Evolutionary conservation across 257 asterid genomes (phyloP).

Genomic region (Phtheirospermum japonicum): DNA sequence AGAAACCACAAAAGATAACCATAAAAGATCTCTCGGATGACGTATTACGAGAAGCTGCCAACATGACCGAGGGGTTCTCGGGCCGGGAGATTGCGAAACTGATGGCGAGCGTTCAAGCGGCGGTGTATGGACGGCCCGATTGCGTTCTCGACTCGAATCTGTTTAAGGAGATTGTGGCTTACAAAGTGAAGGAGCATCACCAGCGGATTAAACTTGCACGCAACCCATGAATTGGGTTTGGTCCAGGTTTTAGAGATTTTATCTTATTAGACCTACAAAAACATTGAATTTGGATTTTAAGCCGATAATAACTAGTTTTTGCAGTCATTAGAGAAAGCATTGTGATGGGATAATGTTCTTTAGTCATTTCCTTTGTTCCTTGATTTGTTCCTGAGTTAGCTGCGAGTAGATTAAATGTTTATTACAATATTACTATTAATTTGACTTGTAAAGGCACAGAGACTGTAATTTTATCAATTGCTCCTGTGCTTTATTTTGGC

Average conservation of each 20-base stretch:
- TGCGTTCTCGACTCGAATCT: slow-evolving; percentile 66
- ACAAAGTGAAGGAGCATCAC: slow-evolving; percentile 80
- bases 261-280: too few relatives aligned
- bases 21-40: slow-evolving; percentile 66
- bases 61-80: slow-evolving; percentile 72
- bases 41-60: slow-evolving; percentile 65
- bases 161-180: slow-evolving; percentile 74
- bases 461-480: too few relatives aligned
- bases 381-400: slow-evolving; percentile 1
- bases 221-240: slow-evolving; percentile 13
- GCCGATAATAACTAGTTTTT: background rate
- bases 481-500: too few relatives aligned
- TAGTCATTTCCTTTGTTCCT: background rate
- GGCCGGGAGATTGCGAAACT: slow-evolving; percentile 97
- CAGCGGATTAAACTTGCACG: slow-evolving; percentile 65
- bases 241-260: background rate
- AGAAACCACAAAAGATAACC: slow-evolving; percentile 54
- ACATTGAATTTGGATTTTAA: too few relatives aligned
- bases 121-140: slow-evolving; percentile 82
- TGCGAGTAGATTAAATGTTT: background rate
- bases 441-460: too few relatives aligned
- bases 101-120: slow-evolving; percentile 91
- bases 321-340: background rate
- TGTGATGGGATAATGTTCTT: background rate
- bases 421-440: background rate